These are phyloP conservation scores for Syzygium aqueum DNA, from an alignment of 345 rosid species.

Conservation along the genomic window DNA sequence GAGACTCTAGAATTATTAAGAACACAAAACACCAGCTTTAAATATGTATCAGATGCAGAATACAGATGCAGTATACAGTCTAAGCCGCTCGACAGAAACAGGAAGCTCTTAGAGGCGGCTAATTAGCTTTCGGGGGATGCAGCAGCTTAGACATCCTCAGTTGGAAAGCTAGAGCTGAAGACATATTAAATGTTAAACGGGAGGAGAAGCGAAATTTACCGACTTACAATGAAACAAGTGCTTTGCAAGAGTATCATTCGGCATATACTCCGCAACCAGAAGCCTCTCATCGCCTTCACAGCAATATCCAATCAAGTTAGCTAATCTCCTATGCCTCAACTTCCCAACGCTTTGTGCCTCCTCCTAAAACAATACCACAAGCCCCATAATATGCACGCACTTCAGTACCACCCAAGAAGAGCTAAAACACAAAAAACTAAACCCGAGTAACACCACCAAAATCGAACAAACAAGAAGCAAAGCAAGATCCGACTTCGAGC, in stretches of 20 bases:
- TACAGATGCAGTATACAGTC: background rate
- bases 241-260: slow-evolving; percentile 94
- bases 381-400: background rate
- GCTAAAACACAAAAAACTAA: background rate
- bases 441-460: background rate
- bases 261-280: slow-evolving; percentile 97
- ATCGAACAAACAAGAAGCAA: background rate
- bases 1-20: background rate
- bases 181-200: background rate
- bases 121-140: background rate
- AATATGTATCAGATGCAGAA: background rate
- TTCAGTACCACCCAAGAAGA: background rate
- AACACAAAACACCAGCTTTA: background rate
- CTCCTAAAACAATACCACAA: slow-evolving; percentile 35
- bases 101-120: background rate
- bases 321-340: slow-evolving; percentile 69
- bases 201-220: background rate
- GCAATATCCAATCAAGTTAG: slow-evolving; percentile 96
- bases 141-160: background rate
- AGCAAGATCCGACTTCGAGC: background rate
- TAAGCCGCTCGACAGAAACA: background rate
- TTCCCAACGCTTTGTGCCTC: slow-evolving; percentile 93
- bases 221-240: slow-evolving; percentile 86
- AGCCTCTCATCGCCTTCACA: slow-evolving; percentile 95
- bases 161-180: background rate